phyloP scores from a whole-genome alignment of 2,329 filamentous ascomycete species.

The Cladophialophora exuberans region DNA sequence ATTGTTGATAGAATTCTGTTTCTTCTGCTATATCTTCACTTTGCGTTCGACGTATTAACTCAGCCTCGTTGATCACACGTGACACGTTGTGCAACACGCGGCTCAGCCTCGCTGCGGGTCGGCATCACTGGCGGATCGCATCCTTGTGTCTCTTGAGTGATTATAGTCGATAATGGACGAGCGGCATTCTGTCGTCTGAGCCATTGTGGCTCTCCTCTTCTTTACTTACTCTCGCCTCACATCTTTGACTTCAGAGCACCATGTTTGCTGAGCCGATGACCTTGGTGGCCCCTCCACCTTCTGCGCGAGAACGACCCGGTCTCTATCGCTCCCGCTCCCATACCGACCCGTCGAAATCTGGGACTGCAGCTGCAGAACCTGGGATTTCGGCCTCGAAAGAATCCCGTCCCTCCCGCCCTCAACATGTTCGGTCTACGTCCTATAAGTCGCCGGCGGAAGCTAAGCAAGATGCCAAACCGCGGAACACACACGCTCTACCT shows the following conservation, averaged over 20 bases:
- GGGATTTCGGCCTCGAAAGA: too few species aligned
- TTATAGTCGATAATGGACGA: too few species aligned
- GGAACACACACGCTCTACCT: conserved; percentile 14
- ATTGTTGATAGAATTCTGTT: not conserved
- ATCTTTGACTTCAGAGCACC: not conserved
- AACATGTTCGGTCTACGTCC: conserved; percentile 20
- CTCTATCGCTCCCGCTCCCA: conserved; percentile 19
- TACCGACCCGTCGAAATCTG: conserved; percentile 13
- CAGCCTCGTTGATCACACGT: too few species aligned
- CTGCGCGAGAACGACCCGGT: conserved; percentile 6
- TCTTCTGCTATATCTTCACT: not conserved
- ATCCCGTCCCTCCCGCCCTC: too few species aligned
- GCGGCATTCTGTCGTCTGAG: too few species aligned
- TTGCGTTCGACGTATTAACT: too few species aligned
- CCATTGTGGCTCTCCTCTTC: too few species aligned
- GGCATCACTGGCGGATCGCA: too few species aligned
- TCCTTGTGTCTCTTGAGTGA: too few species aligned
- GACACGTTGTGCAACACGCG: too few species aligned
- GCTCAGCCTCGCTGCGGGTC: too few species aligned
- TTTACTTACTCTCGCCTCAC: too few species aligned
- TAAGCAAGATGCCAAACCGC: conserved; percentile 20
- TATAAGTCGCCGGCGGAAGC: conserved; percentile 22
- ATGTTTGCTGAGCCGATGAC: conserved; percentile 5
- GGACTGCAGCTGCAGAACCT: not conserved
- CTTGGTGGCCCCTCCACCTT: not conserved